Conservation (phyloP, 2,329 filamentous ascomycete genomes). For the Sclerotinia minor region DNA sequence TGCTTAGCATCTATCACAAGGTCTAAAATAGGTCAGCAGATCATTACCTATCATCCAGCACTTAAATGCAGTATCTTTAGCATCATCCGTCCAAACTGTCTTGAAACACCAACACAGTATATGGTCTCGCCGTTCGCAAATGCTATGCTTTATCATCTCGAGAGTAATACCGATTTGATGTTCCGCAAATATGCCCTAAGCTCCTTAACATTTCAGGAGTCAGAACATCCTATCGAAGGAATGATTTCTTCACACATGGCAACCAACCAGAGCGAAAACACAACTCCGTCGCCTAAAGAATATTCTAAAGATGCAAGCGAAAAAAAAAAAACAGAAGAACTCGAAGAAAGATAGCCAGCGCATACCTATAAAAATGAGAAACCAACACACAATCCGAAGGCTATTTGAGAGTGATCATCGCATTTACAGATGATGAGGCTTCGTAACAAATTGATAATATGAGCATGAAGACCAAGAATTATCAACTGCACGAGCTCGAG, state of each 20-base stretch:
- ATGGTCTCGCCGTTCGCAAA: conserved; percentile 26
- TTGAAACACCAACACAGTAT: conserved; percentile 30
- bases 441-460: neutral
- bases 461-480: conserved; percentile 1
- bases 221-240: neutral
- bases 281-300: neutral
- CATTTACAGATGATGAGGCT: neutral
- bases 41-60: conserved; percentile 41
- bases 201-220: neutral
- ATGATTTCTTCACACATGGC: neutral
- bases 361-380: neutral
- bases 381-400: neutral
- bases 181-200: conserved; percentile 13
- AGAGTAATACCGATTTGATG: conserved; percentile 29
- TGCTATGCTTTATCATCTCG: conserved; percentile 31
- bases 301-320: neutral
- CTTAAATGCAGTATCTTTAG: conserved; percentile 50
- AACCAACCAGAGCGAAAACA: neutral
- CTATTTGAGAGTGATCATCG: neutral
- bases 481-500: conserved; percentile 12
- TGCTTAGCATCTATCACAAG: too few relatives aligned
- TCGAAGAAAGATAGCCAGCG: neutral
- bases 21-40: too few relatives aligned
- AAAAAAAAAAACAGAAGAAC: neutral
- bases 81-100: conserved; percentile 51